phyloP scores from a whole-genome alignment of 257 asterid species.

The Solanum sejunctum region DNA sequence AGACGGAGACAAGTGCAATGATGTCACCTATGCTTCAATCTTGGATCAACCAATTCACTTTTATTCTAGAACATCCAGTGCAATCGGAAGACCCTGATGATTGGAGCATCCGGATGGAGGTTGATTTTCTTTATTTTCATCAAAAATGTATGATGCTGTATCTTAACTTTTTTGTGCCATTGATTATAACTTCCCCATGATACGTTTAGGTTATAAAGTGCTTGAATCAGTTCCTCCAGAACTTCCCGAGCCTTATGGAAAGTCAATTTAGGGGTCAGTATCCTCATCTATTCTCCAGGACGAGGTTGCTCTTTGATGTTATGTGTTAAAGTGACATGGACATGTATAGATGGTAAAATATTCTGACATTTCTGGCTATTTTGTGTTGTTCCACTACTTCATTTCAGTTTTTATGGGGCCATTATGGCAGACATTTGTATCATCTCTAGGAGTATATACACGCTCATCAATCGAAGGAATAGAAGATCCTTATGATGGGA shows the following conservation, averaged over 20 bases:
- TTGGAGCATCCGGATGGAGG: slow-evolving; percentile 98
- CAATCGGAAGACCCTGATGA: slow-evolving; percentile 95
- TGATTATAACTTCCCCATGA: not conserved
- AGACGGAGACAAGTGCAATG: slow-evolving; percentile 65
- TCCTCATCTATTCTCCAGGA: slow-evolving; percentile 1
- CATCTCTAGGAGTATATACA: slow-evolving; percentile 74
- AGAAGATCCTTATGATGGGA: slow-evolving; percentile 84
- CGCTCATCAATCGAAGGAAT: slow-evolving; percentile 68
- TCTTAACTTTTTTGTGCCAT: not conserved
- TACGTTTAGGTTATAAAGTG: slow-evolving; percentile 72
- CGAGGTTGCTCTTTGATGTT: slow-evolving; percentile 2
- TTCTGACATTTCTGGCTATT: not conserved
- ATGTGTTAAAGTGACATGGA: not conserved
- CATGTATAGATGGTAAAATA: not conserved
- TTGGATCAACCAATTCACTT: slow-evolving; percentile 78
- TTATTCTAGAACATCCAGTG: slow-evolving; percentile 52
- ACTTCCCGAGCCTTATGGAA: slow-evolving; percentile 62
- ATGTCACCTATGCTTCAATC: slow-evolving; percentile 81
- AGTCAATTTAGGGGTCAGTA: slow-evolving; percentile 50
- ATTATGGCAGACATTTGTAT: slow-evolving; percentile 78
- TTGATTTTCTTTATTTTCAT: slow-evolving; percentile 6
- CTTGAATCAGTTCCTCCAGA: slow-evolving; percentile 78
- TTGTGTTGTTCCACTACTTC: slow-evolving; percentile 9
- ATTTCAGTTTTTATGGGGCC: slow-evolving; percentile 73
- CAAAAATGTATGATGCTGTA: not conserved